Conservation (phyloP, 768 basidiomycete genomes). For the Exsudoporus frostii region DNA sequence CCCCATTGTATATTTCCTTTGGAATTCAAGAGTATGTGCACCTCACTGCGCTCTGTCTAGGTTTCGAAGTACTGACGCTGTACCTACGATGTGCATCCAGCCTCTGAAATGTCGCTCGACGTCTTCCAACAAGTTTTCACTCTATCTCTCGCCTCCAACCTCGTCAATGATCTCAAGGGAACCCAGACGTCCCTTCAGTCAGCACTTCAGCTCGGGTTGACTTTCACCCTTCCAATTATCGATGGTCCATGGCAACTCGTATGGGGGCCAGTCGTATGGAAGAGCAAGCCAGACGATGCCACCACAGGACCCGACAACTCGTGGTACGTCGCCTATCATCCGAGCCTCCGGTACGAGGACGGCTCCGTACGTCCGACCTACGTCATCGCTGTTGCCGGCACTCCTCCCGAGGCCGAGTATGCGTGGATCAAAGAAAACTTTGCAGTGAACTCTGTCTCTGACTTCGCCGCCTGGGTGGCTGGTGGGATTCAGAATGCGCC, state of each 20-base stretch:
- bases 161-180: background rate
- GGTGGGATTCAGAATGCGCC: background rate
- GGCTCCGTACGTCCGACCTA: constrained; percentile 5
- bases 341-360: constrained; percentile 8
- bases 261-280: constrained; percentile 17
- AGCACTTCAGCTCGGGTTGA: background rate
- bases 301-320: constrained; percentile 14
- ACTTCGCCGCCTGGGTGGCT: constrained; percentile 9
- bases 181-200: background rate
- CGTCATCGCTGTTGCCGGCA: constrained; percentile 14
- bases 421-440: constrained; percentile 4
- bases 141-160: constrained; percentile 6
- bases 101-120: constrained; percentile 10
- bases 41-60: background rate
- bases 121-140: constrained; percentile 15
- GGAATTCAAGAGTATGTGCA: background rate
- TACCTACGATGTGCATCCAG: background rate
- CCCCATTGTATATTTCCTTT: background rate
- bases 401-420: background rate
- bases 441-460: constrained; percentile 1
- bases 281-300: background rate
- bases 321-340: constrained; percentile 13
- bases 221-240: background rate
- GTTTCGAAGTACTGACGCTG: background rate
- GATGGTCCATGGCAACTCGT: constrained; percentile 4